Evolutionary conservation across 306 rosid species (phyloP), one percentile per base, ranked within the genome.

Genomic region (Cicer cuneatum): DNA sequence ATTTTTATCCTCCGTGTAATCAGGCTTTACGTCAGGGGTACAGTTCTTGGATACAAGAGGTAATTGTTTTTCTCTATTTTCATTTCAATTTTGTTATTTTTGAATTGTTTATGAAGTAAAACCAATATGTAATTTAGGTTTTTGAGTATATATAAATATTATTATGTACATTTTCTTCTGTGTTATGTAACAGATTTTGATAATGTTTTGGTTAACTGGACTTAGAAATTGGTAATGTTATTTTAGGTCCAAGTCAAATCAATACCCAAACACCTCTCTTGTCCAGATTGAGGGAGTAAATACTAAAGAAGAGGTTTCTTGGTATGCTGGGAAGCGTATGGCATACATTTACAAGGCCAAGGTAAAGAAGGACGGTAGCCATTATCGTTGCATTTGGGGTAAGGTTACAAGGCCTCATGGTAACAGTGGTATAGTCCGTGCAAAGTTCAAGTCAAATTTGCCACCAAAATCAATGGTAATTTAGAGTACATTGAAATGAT

Each of bases 301-400:
- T 82, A 40, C 98, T 14, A 87, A 91, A 83, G 98, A 94, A 68
- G 98, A 94, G 75, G 97, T 94, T 10, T 69, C 83, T 0, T 94
- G 93, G 93, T 94, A 94, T n/a, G 49, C 68, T 1, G 98, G 98
- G 13, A 94, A 94, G 86, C 85, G 96, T 8, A 13, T 94, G 96
- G 98, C 96, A 0, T 94, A 94, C 81, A 90, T 94, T 69, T 94
- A 91, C 88, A 94, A 88, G 80, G 98, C 96, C 29, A 94, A 94
- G 86, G 93, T 88, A 59, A 94, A 91, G 90, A 85, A 73, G 79
- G 71, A 94, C 0, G 97, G 95, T 8, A 72, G 76, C 45, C 97
- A 91, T 74, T 94, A 91, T 76, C 94, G 98, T 43, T 94, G 98
- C 90, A 89, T 94, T 72, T 94, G 98, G 98, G 98, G 98, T 5